phyloP scores from a whole-genome alignment of 768 basidiomycete species.

The Xanthoconium purpureum region DNA sequence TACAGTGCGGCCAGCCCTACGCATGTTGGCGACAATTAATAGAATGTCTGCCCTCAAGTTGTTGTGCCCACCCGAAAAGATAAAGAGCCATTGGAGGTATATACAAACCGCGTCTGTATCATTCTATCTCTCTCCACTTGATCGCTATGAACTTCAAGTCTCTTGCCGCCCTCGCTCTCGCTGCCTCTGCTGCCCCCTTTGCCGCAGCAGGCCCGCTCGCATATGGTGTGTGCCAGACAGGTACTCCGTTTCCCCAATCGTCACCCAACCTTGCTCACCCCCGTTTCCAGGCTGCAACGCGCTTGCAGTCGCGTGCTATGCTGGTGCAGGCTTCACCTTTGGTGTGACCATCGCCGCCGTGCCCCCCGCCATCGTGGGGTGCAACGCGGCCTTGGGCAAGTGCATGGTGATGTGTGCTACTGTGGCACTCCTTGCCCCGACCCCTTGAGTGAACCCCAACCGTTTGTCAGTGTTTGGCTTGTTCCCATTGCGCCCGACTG shows the following conservation, averaged over 20 bases:
- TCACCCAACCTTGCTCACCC: not conserved
- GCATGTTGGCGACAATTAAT: too few relatives aligned
- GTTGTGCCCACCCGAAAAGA: too few relatives aligned
- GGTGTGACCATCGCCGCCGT: slow-evolving; percentile 17
- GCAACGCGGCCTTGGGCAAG: slow-evolving; percentile 21
- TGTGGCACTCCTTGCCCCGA: slow-evolving; percentile 19
- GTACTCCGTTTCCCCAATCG: not conserved
- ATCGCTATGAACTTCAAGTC: slow-evolving; percentile 28
- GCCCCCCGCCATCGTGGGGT: slow-evolving; percentile 22
- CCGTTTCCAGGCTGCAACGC: slow-evolving; percentile 24
- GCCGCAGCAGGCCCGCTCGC: slow-evolving; percentile 17
- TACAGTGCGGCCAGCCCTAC: too few relatives aligned
- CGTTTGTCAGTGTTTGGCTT: not conserved
- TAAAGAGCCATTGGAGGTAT: too few relatives aligned
- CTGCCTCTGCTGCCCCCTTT: slow-evolving; percentile 7
- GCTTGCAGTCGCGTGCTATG: slow-evolving; percentile 21
- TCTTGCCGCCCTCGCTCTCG: slow-evolving; percentile 17
- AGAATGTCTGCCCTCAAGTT: too few relatives aligned
- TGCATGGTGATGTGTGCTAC: slow-evolving; percentile 28
- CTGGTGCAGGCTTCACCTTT: slow-evolving; percentile 23
- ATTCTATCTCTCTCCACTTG: too few relatives aligned
- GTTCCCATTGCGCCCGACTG: not conserved
- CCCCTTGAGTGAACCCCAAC: slow-evolving; percentile 13
- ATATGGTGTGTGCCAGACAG: slow-evolving; percentile 26
- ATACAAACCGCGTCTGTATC: not conserved